Conservation (phyloP, 1,139 yeast genomes). For the Scheffersomyces parashehatae region DNA sequence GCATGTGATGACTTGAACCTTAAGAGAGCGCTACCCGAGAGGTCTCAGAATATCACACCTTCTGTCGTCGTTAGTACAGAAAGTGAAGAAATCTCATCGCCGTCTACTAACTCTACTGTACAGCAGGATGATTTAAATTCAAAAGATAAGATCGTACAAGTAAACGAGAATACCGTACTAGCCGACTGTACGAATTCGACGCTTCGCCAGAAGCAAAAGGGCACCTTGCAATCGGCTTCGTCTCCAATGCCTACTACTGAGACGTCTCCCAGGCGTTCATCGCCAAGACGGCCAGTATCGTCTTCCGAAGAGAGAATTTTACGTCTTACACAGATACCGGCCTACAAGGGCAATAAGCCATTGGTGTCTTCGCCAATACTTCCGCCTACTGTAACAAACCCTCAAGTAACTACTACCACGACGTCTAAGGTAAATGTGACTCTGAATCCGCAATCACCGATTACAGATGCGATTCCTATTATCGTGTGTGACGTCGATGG, state of each 20-base stretch:
- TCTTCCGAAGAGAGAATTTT: conserved; percentile 32
- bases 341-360: conserved; percentile 12
- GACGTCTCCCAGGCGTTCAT: conserved; percentile 8
- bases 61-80: conserved; percentile 24
- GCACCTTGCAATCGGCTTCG: not conserved
- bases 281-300: conserved; percentile 29
- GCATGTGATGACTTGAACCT: too few species aligned
- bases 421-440: not conserved
- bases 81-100: conserved; percentile 16
- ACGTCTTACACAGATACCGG: conserved; percentile 31
- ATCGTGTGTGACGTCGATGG: too few species aligned
- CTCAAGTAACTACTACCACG: conserved; percentile 4
- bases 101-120: conserved; percentile 22
- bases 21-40: not conserved
- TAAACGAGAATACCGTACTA: not conserved
- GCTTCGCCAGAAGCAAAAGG: not conserved
- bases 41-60: conserved; percentile 14
- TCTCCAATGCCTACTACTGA: conserved; percentile 2
- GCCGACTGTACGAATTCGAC: conserved; percentile 1
- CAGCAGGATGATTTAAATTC: conserved; percentile 12
- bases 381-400: conserved; percentile 3
- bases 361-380: not conserved
- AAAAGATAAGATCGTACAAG: not conserved
- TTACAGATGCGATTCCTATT: too few species aligned
- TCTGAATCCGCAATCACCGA: not conserved